Evolutionary conservation across 2,329 filamentous ascomycete species (phyloP).

Genomic region (Sporothrix curviconia): DNA sequence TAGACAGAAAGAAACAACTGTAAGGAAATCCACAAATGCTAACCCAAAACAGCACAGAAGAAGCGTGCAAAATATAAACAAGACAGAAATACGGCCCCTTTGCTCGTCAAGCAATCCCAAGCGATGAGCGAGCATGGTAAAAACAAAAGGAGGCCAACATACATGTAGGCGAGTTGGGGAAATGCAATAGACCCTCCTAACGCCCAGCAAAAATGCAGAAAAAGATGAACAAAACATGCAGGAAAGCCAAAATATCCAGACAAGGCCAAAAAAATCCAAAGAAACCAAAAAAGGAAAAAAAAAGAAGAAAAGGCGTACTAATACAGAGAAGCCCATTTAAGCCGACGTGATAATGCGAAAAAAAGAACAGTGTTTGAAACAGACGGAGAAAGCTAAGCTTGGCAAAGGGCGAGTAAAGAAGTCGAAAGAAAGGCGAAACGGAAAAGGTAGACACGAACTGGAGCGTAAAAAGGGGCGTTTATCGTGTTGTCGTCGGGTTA

Average conservation of each 20-base stretch:
- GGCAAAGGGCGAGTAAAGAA: background rate
- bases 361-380: background rate
- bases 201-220: conserved; percentile 7
- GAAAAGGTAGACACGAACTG: too few species aligned
- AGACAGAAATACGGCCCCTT: background rate
- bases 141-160: background rate
- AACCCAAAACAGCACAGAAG: background rate
- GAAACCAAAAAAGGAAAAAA: background rate
- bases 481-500: background rate
- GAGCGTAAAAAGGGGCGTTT: background rate
- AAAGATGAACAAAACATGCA: background rate
- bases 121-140: background rate
- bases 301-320: background rate
- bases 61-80: background rate
- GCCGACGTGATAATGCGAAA: conserved; percentile 4
- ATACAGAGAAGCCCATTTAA: background rate
- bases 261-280: background rate
- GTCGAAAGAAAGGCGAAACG: background rate
- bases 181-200: conserved; percentile 3
- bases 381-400: background rate
- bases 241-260: background rate
- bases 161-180: background rate
- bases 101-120: background rate
- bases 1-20: background rate
- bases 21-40: background rate